Evolutionary conservation across 2,329 filamentous ascomycete genomes (phyloP).

Genomic region (Ophiostoma novo-ulmi): DNA sequence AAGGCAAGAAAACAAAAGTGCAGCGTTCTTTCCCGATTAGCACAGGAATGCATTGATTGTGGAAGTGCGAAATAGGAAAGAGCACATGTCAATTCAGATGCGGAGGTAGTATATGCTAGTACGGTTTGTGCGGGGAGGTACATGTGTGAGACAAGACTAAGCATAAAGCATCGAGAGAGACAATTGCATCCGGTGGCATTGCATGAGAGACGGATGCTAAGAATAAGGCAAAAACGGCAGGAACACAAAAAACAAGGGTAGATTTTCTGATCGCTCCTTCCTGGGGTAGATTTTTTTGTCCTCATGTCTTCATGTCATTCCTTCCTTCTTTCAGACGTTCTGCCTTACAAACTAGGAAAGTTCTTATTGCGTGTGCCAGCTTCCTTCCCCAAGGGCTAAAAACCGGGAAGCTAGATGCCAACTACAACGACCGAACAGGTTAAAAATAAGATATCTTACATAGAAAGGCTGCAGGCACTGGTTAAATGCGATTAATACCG

Average conservation of each 20-base stretch:
- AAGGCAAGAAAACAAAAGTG: conserved; percentile 3
- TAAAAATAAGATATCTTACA: not conserved
- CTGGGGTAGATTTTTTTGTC: not conserved
- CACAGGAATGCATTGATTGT: not conserved
- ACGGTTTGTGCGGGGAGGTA: not conserved
- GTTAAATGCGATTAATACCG: not conserved
- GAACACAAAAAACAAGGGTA: not conserved
- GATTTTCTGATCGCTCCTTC: not conserved
- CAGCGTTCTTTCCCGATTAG: conserved; percentile 2
- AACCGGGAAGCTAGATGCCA: conserved; percentile 3
- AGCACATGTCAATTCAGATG: not conserved
- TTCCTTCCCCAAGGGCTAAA: not conserved
- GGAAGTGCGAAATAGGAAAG: not conserved
- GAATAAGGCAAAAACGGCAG: not conserved
- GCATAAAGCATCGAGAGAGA: not conserved
- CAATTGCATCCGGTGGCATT: not conserved
- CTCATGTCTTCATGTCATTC: not conserved
- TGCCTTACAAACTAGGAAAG: not conserved
- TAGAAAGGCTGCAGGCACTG: not conserved
- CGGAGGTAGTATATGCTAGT: not conserved
- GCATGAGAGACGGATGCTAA: not conserved
- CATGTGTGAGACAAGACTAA: not conserved
- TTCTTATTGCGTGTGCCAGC: not conserved
- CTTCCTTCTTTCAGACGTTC: not conserved
- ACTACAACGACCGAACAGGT: not conserved